Conservation (phyloP, 1,284 basidiomycete species). For the Cutaneotrichosporon arboriforme region DNA sequence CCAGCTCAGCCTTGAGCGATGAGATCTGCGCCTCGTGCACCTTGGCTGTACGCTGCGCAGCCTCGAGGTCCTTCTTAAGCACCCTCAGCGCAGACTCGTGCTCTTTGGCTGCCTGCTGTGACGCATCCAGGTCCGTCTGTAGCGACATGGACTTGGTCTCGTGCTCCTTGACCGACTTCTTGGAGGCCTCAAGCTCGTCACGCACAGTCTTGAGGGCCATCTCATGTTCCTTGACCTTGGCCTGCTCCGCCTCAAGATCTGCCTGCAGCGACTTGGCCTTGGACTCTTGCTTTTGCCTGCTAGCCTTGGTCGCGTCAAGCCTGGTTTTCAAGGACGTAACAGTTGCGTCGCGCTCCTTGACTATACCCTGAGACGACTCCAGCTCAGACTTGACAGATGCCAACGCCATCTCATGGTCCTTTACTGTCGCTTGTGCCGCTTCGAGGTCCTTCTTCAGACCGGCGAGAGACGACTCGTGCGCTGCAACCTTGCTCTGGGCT, state of each 20-base stretch:
- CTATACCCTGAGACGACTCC: not conserved
- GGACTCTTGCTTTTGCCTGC: slow-evolving; percentile 2
- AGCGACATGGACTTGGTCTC: slow-evolving; percentile 1
- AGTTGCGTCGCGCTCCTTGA: slow-evolving; percentile 5
- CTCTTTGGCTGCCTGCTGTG: slow-evolving; percentile 1
- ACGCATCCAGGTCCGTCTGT: not conserved
- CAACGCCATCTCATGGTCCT: slow-evolving; percentile 1
- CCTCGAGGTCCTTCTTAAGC: slow-evolving; percentile 4
- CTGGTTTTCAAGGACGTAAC: slow-evolving; percentile 1
- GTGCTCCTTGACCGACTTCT: not conserved
- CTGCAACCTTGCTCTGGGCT: slow-evolving; percentile 3
- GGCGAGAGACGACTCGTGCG: slow-evolving; percentile 1
- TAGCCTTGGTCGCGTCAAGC: slow-evolving; percentile 1
- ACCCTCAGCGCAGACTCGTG: not conserved
- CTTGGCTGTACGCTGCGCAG: slow-evolving; percentile 1
- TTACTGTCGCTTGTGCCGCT: not conserved
- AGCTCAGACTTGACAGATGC: slow-evolving; percentile 1
- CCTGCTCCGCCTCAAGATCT: slow-evolving; percentile 4
- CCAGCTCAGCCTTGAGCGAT: slow-evolving; percentile 2
- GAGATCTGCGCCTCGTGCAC: slow-evolving; percentile 1
- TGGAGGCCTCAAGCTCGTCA: not conserved
- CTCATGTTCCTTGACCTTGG: not conserved
- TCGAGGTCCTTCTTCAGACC: slow-evolving; percentile 3
- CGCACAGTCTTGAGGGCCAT: not conserved
- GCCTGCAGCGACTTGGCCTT: slow-evolving; percentile 1